These are phyloP conservation scores for Parmelia sp. DNA, from an alignment of 495 filamentous ascomycete species.

Conservation along the genomic window DNA sequence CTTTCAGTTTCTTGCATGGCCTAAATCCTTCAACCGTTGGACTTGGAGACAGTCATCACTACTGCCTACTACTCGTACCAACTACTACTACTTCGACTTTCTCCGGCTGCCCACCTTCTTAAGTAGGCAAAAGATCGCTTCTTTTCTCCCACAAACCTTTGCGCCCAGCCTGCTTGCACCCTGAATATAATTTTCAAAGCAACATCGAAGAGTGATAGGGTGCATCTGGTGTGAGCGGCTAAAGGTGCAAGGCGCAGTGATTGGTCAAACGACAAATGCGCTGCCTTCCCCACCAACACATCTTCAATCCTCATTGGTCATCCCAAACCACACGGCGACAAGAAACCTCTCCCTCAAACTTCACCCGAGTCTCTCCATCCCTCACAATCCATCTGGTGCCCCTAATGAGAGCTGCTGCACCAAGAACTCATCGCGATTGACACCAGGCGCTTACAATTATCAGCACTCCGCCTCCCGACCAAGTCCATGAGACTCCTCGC, in stretches of 20 bases:
- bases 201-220: constrained; percentile 8
- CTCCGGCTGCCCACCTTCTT: not conserved
- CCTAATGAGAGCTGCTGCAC: not conserved
- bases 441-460: not conserved
- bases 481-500: not conserved
- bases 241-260: constrained; percentile 8
- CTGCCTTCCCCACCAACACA: constrained; percentile 22
- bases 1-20: no score
- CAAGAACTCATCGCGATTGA: constrained; percentile 2
- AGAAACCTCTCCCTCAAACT: not conserved
- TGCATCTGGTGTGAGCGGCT: constrained; percentile 18
- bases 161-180: not conserved
- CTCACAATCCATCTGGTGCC: not conserved
- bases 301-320: constrained; percentile 17
- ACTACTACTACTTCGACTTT: not conserved
- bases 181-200: not conserved
- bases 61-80: not conserved
- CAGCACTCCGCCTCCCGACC: not conserved
- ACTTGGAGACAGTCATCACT: not conserved
- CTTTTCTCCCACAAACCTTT: not conserved
- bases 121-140: not conserved
- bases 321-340: constrained; percentile 9
- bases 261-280: constrained; percentile 9
- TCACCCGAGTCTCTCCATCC: constrained; percentile 10
- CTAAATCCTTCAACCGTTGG: not conserved